Percentiles rank a stretch among this genome's conserved stretches.
These are phyloP conservation scores for Pseudomonodictys pantanalensis DNA, from an alignment of 495 filamentous ascomycete species.

Conservation along the genomic window DNA sequence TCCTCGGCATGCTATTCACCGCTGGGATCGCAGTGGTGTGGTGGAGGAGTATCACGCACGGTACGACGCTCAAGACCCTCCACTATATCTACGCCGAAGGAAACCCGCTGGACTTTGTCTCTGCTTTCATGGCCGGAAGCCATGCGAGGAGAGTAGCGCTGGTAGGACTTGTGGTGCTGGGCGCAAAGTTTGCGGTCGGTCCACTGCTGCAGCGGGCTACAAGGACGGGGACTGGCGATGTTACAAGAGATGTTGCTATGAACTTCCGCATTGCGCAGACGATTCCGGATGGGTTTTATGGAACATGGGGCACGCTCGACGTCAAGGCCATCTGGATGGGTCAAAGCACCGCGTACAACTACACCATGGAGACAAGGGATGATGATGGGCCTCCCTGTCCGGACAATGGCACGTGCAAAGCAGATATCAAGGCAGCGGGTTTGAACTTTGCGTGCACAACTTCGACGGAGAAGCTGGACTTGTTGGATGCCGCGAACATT, in stretches of 20 bases:
- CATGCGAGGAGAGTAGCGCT: slow-evolving; percentile 18
- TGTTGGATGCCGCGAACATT: background rate
- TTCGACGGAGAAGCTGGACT: background rate
- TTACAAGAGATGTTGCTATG: slow-evolving; percentile 14
- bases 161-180: slow-evolving; percentile 3
- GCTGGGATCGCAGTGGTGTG: slow-evolving; percentile 23
- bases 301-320: background rate
- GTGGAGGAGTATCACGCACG: slow-evolving; percentile 26
- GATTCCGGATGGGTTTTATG: slow-evolving; percentile 20
- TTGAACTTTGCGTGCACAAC: slow-evolving; percentile 20
- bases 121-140: slow-evolving; percentile 15
- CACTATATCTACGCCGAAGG: slow-evolving; percentile 15
- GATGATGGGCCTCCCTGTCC: background rate
- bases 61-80: slow-evolving; percentile 24
- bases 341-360: slow-evolving; percentile 4
- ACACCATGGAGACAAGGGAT: background rate
- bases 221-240: background rate
- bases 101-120: slow-evolving; percentile 10
- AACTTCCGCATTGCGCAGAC: slow-evolving; percentile 17
- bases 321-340: background rate
- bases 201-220: slow-evolving; percentile 19
- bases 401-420: slow-evolving; percentile 15
- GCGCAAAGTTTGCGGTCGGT: slow-evolving; percentile 11
- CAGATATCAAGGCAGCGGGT: slow-evolving; percentile 10
- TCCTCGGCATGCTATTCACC: slow-evolving; percentile 15